These are phyloP conservation scores for Fraxinus velutina DNA, from an alignment of 305 asterid genomes.

Conservation along the genomic window DNA sequence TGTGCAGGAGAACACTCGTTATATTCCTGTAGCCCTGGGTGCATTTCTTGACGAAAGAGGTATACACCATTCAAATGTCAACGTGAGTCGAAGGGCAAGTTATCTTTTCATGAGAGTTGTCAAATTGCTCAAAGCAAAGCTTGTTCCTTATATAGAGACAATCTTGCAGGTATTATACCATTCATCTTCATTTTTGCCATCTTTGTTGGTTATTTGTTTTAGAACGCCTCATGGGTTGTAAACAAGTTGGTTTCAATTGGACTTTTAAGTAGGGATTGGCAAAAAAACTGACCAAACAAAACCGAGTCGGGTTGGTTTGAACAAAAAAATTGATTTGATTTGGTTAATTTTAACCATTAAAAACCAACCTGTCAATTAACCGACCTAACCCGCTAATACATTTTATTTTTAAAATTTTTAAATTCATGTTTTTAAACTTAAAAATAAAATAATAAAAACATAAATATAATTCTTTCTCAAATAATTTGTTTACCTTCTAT, in stretches of 20 bases:
- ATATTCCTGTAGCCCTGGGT: constrained; percentile 60
- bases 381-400: no score
- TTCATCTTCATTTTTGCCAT: not conserved
- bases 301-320: no score
- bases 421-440: no score
- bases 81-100: constrained; percentile 79
- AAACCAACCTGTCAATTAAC: no score
- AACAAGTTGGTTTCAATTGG: not conserved
- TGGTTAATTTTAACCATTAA: no score
- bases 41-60: constrained; percentile 98
- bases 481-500: no score
- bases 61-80: constrained; percentile 74
- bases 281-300: no score
- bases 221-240: not conserved
- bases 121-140: constrained; percentile 77
- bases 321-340: no score
- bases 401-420: no score
- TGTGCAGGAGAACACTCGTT: constrained; percentile 72
- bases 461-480: no score
- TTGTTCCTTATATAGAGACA: constrained; percentile 80
- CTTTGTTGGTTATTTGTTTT: constrained; percentile 10
- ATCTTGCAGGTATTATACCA: constrained; percentile 70
- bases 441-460: no score
- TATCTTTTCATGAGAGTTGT: constrained; percentile 96
- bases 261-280: not conserved